phyloP scores from a whole-genome alignment of 495 filamentous ascomycete genomes.

The Delitschia confertaspora region DNA sequence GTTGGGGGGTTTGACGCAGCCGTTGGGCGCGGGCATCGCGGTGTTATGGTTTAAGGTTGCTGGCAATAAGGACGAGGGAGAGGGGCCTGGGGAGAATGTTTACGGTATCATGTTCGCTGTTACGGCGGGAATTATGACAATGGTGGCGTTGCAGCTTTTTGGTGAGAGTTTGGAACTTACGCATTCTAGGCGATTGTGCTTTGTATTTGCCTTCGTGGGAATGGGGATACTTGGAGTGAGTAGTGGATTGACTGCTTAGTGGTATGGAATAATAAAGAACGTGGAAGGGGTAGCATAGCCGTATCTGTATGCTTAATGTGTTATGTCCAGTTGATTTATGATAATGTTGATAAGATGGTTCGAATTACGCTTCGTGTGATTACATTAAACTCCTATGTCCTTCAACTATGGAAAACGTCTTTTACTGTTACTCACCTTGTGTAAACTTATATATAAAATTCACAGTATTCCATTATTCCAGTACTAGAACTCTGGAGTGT shows the following conservation, averaged over 20 bases:
- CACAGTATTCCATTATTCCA: too few relatives aligned
- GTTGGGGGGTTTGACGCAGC: conserved; percentile 79
- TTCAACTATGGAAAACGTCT: too few relatives aligned
- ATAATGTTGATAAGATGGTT: too few relatives aligned
- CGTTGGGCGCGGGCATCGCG: conserved; percentile 74
- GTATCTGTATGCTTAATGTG: too few relatives aligned
- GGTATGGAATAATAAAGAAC: background rate
- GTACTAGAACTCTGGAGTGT: too few relatives aligned
- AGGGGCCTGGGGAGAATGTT: conserved; percentile 53
- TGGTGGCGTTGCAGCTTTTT: conserved; percentile 82
- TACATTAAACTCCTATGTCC: too few relatives aligned
- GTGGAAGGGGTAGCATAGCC: too few relatives aligned
- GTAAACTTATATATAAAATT: too few relatives aligned
- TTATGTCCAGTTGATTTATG: too few relatives aligned
- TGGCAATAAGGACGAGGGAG: conserved; percentile 28
- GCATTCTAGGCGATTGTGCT: conserved; percentile 70
- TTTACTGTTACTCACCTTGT: too few relatives aligned
- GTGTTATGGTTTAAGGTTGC: conserved; percentile 66
- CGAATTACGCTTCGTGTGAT: too few relatives aligned
- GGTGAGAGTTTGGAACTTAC: conserved; percentile 73
- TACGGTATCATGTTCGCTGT: conserved; percentile 87
- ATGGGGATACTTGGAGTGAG: conserved; percentile 85
- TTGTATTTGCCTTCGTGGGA: conserved; percentile 76
- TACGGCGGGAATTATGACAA: conserved; percentile 82
- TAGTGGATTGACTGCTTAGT: conserved; percentile 64